Evolutionary conservation across 1,139 yeast species (phyloP).

Genomic region (Zygosaccharomyces sapae): DNA sequence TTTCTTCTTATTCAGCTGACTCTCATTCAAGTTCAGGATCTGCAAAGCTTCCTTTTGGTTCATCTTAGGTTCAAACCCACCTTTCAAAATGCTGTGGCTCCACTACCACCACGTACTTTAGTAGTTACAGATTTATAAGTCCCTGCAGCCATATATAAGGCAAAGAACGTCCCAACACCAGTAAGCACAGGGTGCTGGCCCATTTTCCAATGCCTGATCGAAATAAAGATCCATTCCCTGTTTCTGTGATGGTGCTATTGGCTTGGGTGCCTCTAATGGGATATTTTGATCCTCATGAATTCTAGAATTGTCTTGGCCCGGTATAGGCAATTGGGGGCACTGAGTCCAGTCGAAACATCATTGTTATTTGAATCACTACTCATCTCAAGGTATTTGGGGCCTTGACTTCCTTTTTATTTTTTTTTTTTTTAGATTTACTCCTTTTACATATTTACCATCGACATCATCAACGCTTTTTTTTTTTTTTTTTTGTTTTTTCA

Average conservation of each 20-base stretch:
- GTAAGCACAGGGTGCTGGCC: conserved; percentile 75
- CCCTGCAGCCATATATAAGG: conserved; percentile 65
- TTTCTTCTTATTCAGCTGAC: conserved; percentile 67
- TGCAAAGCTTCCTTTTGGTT: conserved; percentile 84
- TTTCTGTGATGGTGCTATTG: conserved; percentile 24
- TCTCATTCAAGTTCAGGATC: conserved; percentile 78
- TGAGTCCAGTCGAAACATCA: conserved; percentile 21
- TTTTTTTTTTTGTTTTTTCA: conserved; percentile 2
- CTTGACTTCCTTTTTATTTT: neutral
- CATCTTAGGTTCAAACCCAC: conserved; percentile 91
- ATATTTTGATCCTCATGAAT: conserved; percentile 22
- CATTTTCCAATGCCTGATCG: conserved; percentile 58
- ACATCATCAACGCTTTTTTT: conserved; percentile 1
- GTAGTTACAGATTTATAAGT: conserved; percentile 52
- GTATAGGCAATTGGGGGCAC: conserved; percentile 58
- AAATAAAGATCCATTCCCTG: conserved; percentile 57
- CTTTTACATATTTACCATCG: no score
- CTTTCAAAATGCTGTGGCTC: conserved; percentile 45
- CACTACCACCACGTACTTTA: conserved; percentile 59
- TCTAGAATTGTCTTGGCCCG: conserved; percentile 39
- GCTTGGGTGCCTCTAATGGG: conserved; percentile 41
- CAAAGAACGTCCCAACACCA: conserved; percentile 63
- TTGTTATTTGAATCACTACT: conserved; percentile 6
- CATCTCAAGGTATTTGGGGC: conserved; percentile 1
- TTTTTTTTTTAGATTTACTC: neutral